Base-by-base conservation (phyloP, 345 rosid species). In the Litchi chinensis region DNA sequence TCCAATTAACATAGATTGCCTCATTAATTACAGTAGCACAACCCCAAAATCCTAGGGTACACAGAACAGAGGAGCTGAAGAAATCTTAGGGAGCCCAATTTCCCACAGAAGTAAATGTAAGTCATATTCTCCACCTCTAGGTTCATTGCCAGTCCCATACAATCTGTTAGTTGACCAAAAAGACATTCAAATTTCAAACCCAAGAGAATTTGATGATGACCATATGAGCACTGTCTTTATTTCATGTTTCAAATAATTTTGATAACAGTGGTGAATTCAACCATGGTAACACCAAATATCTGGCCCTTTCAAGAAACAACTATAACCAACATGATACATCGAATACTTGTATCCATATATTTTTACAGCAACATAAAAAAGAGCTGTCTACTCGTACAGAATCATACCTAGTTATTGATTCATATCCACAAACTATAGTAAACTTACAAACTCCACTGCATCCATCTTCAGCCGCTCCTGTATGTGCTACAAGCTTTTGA, bases 391-490 rank as follows among this genome's bases (percentile, higher is more conserved):
- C 46, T 32, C 3, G 15, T 26, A 32, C 50, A 19, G 48, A 46
- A 28, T 48, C 26, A n/a, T 64, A 5, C 15, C 62, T 5, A 10
- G 43, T 64, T 28, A 44, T 65, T 28, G 46, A 64, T 28, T 40
- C 26, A 16, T 62, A 52, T 66, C 43, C n/a, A 21, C 52, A 2
- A 11, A 32, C 6, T 21, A 32, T 6, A 10, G 64, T 19, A 43
- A 37, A 8, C 32, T n/a, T 21, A 37, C 52, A 76, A 76, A 65
- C 71, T 32, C 13, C 12, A 12, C 32, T 3, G 8, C 39, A 16
- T 32, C 52, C 65, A 52, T 75, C 71, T 19, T 22, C 19, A 28
- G 65, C 39, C 8, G 79, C 72, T 67, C 72, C 50, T 0, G 52
- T 13, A 13, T 52, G 21, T 4, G 21, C 5, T 66, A 66, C 50